A percentile compares a stretch with the other conserved stretches of the same genome.
These are phyloP conservation scores for Striga hermonthica DNA, from an alignment of 305 asterid genomes.

Conservation along the genomic window DNA sequence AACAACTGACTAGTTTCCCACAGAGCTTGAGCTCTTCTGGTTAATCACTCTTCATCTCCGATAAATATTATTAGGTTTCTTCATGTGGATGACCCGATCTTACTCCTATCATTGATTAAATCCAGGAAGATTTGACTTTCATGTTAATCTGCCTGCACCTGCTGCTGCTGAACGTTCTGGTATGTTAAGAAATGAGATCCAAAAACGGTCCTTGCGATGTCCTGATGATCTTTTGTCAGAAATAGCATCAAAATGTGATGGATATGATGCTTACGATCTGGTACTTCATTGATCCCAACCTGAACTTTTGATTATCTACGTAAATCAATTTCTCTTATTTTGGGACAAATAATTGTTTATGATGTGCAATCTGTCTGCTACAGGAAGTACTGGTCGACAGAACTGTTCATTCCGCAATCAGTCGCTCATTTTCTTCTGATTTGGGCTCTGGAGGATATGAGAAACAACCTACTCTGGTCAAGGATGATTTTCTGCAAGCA, in stretches of 20 bases:
- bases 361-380: constrained; percentile 21
- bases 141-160: constrained; percentile 83
- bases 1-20: constrained; percentile 78
- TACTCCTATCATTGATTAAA: constrained; percentile 31
- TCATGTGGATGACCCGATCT: constrained; percentile 25
- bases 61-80: neutral
- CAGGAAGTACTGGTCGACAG: constrained; percentile 93
- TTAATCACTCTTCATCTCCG: constrained; percentile 33
- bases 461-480: constrained; percentile 53
- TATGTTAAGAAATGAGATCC: constrained; percentile 72
- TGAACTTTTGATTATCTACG: constrained; percentile 26
- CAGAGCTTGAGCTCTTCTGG: constrained; percentile 90
- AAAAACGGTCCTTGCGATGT: constrained; percentile 80
- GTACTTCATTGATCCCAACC: constrained; percentile 37
- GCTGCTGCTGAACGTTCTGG: constrained; percentile 89
- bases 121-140: constrained; percentile 91
- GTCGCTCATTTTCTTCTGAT: constrained; percentile 60
- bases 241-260: constrained; percentile 90
- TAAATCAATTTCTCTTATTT: constrained; percentile 20
- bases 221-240: constrained; percentile 63
- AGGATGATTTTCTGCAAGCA: constrained; percentile 74
- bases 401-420: constrained; percentile 83
- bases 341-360: constrained; percentile 20
- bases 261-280: constrained; percentile 98
- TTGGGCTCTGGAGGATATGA: constrained; percentile 38